phyloP scores from a whole-genome alignment of 345 rosid genomes.

The Lepidium africanum region DNA sequence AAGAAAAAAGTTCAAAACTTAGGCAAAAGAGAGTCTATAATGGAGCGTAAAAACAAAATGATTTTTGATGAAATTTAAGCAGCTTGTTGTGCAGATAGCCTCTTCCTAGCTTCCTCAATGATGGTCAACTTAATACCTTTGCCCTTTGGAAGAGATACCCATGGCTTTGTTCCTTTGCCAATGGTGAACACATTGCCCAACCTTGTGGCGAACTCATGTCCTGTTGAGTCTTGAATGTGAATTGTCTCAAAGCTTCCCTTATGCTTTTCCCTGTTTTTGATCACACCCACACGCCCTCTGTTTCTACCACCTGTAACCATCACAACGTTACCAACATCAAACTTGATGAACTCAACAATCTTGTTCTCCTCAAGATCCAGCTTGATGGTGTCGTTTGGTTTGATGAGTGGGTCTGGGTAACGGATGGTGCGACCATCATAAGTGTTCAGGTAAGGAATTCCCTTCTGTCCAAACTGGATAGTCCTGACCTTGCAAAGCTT shows the following conservation, averaged over 20 bases:
- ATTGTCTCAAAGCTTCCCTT: slow-evolving; percentile 87
- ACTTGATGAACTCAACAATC: slow-evolving; percentile 72
- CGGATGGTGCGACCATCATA: slow-evolving; percentile 88
- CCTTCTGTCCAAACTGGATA: slow-evolving; percentile 67
- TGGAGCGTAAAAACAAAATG: not conserved
- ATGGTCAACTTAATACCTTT: slow-evolving; percentile 77
- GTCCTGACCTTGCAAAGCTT: slow-evolving; percentile 83
- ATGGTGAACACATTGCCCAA: slow-evolving; percentile 68
- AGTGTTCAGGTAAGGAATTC: slow-evolving; percentile 74
- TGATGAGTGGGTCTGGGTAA: slow-evolving; percentile 86
- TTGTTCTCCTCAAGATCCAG: slow-evolving; percentile 70
- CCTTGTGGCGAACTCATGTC: slow-evolving; percentile 90
- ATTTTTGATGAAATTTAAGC: slow-evolving; percentile 10
- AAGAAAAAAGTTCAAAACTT: not conserved
- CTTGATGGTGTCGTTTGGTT: slow-evolving; percentile 79
- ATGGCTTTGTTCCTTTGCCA: slow-evolving; percentile 78
- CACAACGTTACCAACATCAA: slow-evolving; percentile 83
- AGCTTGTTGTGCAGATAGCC: slow-evolving; percentile 53
- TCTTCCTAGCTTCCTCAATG: slow-evolving; percentile 84
- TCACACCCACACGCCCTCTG: slow-evolving; percentile 79
- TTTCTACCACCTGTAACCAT: slow-evolving; percentile 94
- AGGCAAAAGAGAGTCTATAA: not conserved
- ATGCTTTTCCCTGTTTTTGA: slow-evolving; percentile 78
- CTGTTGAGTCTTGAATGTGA: slow-evolving; percentile 64
- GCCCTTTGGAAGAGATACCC: slow-evolving; percentile 89